A percentile compares a stretch with the other conserved stretches of the same genome.
Evolutionary conservation across 345 rosid species (phyloP).

Genomic region (Arabidopsis arenosa): DNA sequence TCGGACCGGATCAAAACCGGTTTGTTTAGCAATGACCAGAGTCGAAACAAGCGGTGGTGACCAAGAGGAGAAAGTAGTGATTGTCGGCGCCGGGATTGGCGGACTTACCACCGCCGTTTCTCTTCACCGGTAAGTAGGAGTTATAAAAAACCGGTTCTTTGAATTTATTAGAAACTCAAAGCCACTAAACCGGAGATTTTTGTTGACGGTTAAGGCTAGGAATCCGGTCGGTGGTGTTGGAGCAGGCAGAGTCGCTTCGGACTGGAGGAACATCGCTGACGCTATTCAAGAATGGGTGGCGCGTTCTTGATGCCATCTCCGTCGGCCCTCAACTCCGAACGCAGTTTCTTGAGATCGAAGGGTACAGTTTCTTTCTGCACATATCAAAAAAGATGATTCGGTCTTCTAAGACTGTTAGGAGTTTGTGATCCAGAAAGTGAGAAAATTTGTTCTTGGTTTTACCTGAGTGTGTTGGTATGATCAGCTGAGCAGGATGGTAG

Average conservation of each 20-base stretch:
- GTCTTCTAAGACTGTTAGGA: background rate
- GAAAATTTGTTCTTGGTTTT: constrained; percentile 13
- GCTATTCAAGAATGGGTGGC: constrained; percentile 95
- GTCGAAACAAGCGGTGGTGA: constrained; percentile 44
- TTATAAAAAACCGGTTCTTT: background rate
- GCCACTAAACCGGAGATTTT: constrained; percentile 15
- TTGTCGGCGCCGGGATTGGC: constrained; percentile 88
- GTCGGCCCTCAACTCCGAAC: constrained; percentile 75
- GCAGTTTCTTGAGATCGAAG: constrained; percentile 83
- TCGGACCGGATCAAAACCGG: constrained; percentile 45
- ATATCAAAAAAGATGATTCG: background rate
- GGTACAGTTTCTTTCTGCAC: constrained; percentile 51
- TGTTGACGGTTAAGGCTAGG: constrained; percentile 60
- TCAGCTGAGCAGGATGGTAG: constrained; percentile 93
- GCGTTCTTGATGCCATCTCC: constrained; percentile 84
- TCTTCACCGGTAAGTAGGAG: constrained; percentile 59
- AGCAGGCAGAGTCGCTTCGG: constrained; percentile 86
- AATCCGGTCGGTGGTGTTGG: constrained; percentile 76
- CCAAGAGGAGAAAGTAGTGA: constrained; percentile 62
- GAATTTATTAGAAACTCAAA: background rate
- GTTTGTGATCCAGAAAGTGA: background rate
- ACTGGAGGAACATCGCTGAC: constrained; percentile 91
- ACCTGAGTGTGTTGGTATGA: constrained; percentile 57
- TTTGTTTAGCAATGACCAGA: constrained; percentile 31
- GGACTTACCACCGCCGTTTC: constrained; percentile 93